Evolutionary conservation across 2,329 filamentous ascomycete genomes (phyloP), one percentile per base, ranked within the genome.

Genomic region (Beauveria brongniartii): DNA sequence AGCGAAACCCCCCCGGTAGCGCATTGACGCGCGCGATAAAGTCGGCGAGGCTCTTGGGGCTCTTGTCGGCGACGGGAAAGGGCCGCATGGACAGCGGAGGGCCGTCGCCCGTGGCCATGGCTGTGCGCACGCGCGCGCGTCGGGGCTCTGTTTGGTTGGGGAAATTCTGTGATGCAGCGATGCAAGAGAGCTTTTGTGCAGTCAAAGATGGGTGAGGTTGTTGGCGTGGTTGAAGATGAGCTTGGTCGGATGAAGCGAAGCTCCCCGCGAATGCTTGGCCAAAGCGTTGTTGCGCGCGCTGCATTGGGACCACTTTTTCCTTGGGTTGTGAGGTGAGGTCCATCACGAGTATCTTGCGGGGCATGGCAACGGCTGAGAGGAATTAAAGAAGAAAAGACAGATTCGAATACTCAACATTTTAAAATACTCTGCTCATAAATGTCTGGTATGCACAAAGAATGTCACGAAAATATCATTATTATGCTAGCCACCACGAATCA

Each of bases 21-120:
- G 95, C 87, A 66, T 92, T 89, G 69, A 96, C 88, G 66, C 92
- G 91, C 62, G 82, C 78, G 66, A 97, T 91, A 66, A 93, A 88
- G 52, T 88, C 82, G 61, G 83, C 79, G n/a, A 97, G 79, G 52
- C 80, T 82, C 69, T 82, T 83, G 37, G 82, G 80, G 69, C 77
- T 79, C 69, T 77, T 82, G 75, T 78, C 81, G 68, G 75, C 79
- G 65, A 80, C 76, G 18, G 87, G 84, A 53, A 71, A 67, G 16
- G 74, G 74, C 59, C 73, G 72, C 64, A 76, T 65, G 28, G 74
- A 76, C 40, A 76, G 68, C 58, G 73, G 69, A 62, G 70, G 73
- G 63, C 67, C 67, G 47, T 74, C 68, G 60, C 64, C 66, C 47
- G 69, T 54, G 20, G 69, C 65, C 73, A 75, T 75, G 46, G 53